These are phyloP conservation scores for Fibroporia radiculosa DNA, from an alignment of 768 basidiomycete genomes.

Conservation along the genomic window DNA sequence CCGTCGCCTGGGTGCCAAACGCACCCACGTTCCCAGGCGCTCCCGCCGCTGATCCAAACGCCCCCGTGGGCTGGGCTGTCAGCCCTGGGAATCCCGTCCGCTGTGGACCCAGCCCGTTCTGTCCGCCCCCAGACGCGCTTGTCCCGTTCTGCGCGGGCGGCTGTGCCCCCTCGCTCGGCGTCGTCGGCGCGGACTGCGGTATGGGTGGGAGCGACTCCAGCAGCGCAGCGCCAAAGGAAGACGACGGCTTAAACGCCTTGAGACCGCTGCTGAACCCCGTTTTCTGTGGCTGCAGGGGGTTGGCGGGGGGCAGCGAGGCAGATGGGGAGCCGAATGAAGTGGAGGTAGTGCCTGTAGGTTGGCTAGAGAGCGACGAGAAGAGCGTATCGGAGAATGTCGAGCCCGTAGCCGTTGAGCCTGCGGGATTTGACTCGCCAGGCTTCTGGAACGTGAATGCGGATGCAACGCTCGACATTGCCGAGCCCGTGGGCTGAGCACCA, in stretches of 20 bases:
- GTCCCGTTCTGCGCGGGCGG: conserved; percentile 5
- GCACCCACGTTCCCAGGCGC: conserved; percentile 19
- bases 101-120: conserved; percentile 4
- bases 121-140: conserved; percentile 1
- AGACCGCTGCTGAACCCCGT: conserved; percentile 45
- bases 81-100: conserved; percentile 1
- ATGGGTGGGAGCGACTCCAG: conserved; percentile 57
- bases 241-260: conserved; percentile 49
- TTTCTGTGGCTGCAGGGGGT: conserved; percentile 34
- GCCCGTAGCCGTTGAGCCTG: conserved; percentile 25
- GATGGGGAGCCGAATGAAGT: conserved; percentile 26
- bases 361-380: conserved; percentile 41
- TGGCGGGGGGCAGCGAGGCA: conserved; percentile 21
- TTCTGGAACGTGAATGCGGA: conserved; percentile 58
- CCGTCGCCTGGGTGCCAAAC: conserved; percentile 23
- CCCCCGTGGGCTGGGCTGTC: conserved; percentile 48
- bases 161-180: conserved; percentile 28
- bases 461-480: conserved; percentile 62
- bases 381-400: conserved; percentile 41
- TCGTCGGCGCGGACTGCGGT: conserved; percentile 46
- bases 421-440: conserved; percentile 19
- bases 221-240: conserved; percentile 43
- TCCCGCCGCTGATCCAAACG: too few species aligned
- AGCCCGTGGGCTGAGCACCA: conserved; percentile 8
- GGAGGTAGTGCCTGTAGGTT: conserved; percentile 40